Evolutionary conservation across 1,284 basidiomycete genomes (phyloP).

Genomic region (Porodaedalea pini): DNA sequence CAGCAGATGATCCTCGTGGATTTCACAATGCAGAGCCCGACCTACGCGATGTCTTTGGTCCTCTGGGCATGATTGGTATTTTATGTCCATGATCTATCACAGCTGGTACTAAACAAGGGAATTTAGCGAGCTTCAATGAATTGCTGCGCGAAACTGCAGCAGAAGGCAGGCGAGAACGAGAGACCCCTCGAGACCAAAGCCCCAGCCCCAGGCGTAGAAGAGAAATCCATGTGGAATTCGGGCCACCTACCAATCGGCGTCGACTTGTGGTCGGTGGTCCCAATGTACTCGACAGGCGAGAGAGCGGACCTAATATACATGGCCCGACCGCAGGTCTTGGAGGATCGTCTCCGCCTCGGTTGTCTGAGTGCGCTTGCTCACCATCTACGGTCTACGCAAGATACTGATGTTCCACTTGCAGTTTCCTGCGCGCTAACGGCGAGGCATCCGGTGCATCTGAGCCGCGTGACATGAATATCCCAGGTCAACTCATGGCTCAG

Average conservation of each 20-base stretch:
- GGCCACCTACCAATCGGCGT: conserved; percentile 35
- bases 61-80: neutral
- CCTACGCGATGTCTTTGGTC: neutral
- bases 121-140: conserved; percentile 7
- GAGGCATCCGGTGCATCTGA: conserved; percentile 25
- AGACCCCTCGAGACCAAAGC: conserved; percentile 27
- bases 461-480: conserved; percentile 35
- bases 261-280: conserved; percentile 44
- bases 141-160: neutral
- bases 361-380: conserved; percentile 31
- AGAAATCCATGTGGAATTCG: conserved; percentile 39
- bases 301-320: conserved; percentile 21
- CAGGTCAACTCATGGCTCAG: conserved; percentile 62
- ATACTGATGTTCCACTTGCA: conserved; percentile 1
- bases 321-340: conserved; percentile 15
- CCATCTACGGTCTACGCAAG: neutral
- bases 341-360: conserved; percentile 23
- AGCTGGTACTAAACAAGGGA: too few relatives aligned
- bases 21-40: conserved; percentile 40
- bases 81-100: neutral
- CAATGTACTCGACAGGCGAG: conserved; percentile 29
- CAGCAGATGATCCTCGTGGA: conserved; percentile 65
- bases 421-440: conserved; percentile 12
- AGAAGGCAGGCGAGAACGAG: neutral
- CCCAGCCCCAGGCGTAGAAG: conserved; percentile 20